Evolutionary conservation across 1,284 basidiomycete species (phyloP).

Genomic region (Trametes polyzona): DNA sequence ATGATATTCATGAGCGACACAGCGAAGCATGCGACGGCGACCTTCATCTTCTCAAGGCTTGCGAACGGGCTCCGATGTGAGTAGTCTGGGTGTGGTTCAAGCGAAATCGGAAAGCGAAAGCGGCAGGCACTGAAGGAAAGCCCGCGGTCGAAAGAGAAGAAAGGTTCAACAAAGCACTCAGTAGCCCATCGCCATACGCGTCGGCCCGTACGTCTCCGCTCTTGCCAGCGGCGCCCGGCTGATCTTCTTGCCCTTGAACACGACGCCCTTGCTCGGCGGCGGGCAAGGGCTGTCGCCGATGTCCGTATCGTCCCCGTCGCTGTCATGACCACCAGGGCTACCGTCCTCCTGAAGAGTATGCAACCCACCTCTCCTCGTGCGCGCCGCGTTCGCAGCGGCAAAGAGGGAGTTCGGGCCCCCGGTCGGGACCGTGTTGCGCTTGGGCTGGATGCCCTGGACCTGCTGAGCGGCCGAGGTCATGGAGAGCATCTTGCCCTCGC

Average conservation of each 20-base stretch:
- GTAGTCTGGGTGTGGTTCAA: background rate
- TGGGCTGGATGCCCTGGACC: conserved; percentile 41
- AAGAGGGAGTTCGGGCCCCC: conserved; percentile 53
- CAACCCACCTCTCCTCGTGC: conserved; percentile 57
- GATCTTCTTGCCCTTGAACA: conserved; percentile 59
- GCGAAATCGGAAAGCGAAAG: background rate
- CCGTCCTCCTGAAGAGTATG: conserved; percentile 69
- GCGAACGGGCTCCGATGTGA: background rate
- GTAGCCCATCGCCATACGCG: conserved; percentile 39
- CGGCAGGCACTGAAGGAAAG: background rate
- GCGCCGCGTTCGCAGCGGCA: conserved; percentile 67
- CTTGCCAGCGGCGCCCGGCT: conserved; percentile 51
- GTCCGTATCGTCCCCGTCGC: conserved; percentile 75
- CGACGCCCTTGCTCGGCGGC: conserved; percentile 60
- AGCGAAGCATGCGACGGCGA: conserved; percentile 6
- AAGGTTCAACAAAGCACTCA: conserved; percentile 8
- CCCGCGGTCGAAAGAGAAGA: background rate
- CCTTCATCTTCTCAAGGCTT: conserved; percentile 9
- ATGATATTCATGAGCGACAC: background rate
- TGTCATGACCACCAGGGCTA: conserved; percentile 49
- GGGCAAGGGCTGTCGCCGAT: conserved; percentile 83
- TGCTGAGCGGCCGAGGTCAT: conserved; percentile 31
- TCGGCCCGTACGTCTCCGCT: conserved; percentile 67
- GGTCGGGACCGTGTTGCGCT: conserved; percentile 64
- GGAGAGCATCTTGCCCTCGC: conserved; percentile 58